phyloP scores from a whole-genome alignment of 305 asterid species.

The Fraxinus sp. region DNA sequence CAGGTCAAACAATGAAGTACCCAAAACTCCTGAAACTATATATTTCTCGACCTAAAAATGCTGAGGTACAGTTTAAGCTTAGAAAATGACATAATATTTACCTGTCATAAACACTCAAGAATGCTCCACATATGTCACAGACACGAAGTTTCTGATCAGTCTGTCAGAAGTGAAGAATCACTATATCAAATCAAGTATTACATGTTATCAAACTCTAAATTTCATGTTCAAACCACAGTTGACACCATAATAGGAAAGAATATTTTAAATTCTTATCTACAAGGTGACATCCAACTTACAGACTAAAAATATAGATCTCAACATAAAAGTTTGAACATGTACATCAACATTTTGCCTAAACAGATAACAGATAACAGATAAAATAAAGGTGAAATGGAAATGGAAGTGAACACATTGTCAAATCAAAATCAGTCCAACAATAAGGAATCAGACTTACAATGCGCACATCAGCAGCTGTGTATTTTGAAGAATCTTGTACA shows the following conservation, averaged over 20 bases:
- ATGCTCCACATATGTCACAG: constrained; percentile 90
- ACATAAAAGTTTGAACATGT: background rate
- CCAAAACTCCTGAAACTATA: constrained; percentile 52
- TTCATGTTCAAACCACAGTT: constrained; percentile 6
- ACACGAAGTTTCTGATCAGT: constrained; percentile 94
- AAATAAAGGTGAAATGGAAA: background rate
- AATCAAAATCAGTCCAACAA: background rate
- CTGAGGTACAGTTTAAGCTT: constrained; percentile 15
- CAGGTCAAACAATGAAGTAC: constrained; percentile 70
- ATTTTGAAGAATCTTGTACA: constrained; percentile 59
- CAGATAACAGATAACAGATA: background rate
- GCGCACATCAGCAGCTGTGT: constrained; percentile 89
- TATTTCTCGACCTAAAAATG: constrained; percentile 37
- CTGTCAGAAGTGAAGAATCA: constrained; percentile 36
- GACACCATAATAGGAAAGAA: background rate
- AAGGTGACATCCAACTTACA: constrained; percentile 2
- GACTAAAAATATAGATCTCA: background rate
- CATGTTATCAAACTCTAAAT: background rate
- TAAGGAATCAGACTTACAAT: constrained; percentile 52
- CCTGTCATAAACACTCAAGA: constrained; percentile 95
- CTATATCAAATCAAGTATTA: constrained; percentile 19
- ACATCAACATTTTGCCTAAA: background rate
- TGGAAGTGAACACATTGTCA: background rate
- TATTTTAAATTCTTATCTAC: background rate
- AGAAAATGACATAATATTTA: constrained; percentile 31